Evolutionary conservation across 169 alveolate species (phyloP), one percentile per base, ranked within the genome.

Genomic region (Theileria parva): DNA sequence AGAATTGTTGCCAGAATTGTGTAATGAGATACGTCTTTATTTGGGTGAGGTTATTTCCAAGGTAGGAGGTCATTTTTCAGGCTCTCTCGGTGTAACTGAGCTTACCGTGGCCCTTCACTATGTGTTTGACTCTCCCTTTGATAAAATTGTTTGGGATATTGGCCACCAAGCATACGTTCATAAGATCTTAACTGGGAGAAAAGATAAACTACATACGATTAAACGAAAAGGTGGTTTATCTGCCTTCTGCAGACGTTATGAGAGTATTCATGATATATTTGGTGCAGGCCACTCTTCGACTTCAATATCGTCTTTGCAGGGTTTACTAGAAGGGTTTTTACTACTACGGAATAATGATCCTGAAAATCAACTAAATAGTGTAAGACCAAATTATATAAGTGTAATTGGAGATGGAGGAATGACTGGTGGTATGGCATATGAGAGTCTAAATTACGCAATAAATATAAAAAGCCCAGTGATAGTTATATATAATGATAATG

Each of bases 221-320:
- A 80, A 95, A 44, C 88, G 92, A 72, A 67, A 76, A 27, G 93
- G 91, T 27, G 96, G 96, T 13, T 77, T 94, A 15, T 89, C 96
- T 48, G 95, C 95, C 0, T 95, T 92, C 85, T 67, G 91, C 77
- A 85, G 89, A 65, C 86, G 92, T 32, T 81, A 70, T 30, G 97
- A 95, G 72, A 89, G 95, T 28, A 72, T 74, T 21, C 95, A 95
- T 79, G 97, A 95, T 51, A 79, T 88, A 9, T 93, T 95, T 74
- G 96, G 96, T 25, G 96, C 97, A 4, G 97, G 97, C 19, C 97
- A 95, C 79, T 92, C 96, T 25, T 92, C 96, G 15, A 92, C 96
- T 19, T 89, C 97, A 17, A 88, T 95, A 53, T 87, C 95, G 7
- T 94, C 95, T 27, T 86, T 92, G 0, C 95, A 93, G 55, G 97